Evolutionary conservation across 2,329 filamentous ascomycete species (phyloP), one percentile per base, ranked within the genome.

Genomic region (Exophiala sp.): DNA sequence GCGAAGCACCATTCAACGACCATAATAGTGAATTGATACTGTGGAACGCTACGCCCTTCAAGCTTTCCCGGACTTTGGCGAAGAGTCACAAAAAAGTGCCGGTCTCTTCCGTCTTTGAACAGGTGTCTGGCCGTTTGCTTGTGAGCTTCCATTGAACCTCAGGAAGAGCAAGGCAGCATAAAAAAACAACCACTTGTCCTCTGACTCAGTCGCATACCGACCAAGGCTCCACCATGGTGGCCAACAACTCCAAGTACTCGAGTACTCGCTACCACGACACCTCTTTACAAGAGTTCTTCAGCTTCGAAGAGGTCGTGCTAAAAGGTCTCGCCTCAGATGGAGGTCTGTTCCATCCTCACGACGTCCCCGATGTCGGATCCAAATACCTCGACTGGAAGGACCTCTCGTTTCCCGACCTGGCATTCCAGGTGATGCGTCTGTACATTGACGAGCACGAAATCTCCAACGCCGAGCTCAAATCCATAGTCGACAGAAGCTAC

Each of bases 391-490:
- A 78, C 34, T 96, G 91, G 91, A 81, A 84, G 65, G 80, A 90
- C 66, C 80, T 90, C 59, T 84, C 85, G 40, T 96, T 91, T 73
- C 74, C 85, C 65, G 87, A 95, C 33, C 79, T 96, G 49, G 91
- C 91, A 51, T 88, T 86, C 72, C 80, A 91, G 69, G 85, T 97
- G 69, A 83, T 96, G 70, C 88, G 85, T 45, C 83, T 95, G 48
- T 97, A 94, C 75, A 90, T 97, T 66, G 91, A 91, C 0, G 73
- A 83, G 32, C 77, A 81, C 51, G 92, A 97, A 73, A 95, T 97
- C 56, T 89, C 91, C 9, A 67, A 83, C 24, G 76, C 80, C 54
- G 91, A 96, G 65, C 81, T 99, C 36, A 89, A 87, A 70, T 82
- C 80, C 59, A 91, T 99, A 68, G 88, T 97, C 70, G 76, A 85